Base-by-base conservation (phyloP, 768 basidiomycete genomes). In the Amanita phalloides region DNA sequence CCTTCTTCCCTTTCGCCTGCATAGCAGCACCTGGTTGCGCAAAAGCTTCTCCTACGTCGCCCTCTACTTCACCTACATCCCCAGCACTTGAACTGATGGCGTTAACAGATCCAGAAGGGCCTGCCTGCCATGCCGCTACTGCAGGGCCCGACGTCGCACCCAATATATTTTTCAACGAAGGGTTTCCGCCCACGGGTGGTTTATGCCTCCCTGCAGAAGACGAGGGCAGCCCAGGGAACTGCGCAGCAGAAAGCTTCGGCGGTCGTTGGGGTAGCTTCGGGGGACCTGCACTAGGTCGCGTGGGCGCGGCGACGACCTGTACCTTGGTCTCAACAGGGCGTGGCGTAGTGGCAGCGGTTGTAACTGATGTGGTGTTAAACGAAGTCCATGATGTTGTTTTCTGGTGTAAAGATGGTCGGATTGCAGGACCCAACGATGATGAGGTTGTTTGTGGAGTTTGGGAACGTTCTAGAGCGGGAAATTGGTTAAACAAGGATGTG, bases 211-310 rank as follows among this genome's bases (percentile, higher is more conserved):
- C 49, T 28, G 61, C 55, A 11, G 65, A 60, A 6, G 71, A 64
- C 20, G 73, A 30, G 0, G 86, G 86, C 6, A 92, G 66, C 55
- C 80, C 81, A 0, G 89, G 89, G 67, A 92, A 92, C 36, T 79
- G 70, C 0, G 77, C 55, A 38, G 64, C 70, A 4, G 78, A 81
- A 45, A 84, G 65, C 53, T 71, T 67, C 8, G 82, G 77, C 4
- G 71, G 68, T 23, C 68, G 54, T 30, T 46, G 48, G 26, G 51
- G 2, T 36, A 51, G 49, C 9, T 51, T 52, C 13, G 53, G 41
- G 13, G 46, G 21, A 7, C 41, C 33, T 6, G 58, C 51, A 45
- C 51, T 35, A 41, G 56, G 48, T 37, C 51, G 23, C 4, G 50
- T 2, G 10, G 53, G 53, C 3, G 53, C 38, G 3, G 56, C 45